phyloP scores from a whole-genome alignment of 805 yeast species.

The Metschnikowia drakensbergensis region DNA sequence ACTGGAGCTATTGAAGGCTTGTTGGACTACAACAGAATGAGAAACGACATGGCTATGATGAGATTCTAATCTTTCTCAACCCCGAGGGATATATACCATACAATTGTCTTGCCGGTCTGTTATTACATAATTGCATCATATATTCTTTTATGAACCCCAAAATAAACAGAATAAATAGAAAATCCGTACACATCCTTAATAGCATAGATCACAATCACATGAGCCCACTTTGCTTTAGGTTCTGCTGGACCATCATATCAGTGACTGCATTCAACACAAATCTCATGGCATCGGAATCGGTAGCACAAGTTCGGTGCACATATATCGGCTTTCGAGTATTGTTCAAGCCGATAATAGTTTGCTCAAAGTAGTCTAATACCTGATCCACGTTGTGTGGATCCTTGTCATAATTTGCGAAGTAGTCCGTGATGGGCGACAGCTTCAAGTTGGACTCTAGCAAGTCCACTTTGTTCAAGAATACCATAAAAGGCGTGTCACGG shows the following conservation, averaged over 20 bases:
- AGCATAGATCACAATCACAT: constrained; percentile 31
- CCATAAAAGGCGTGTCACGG: constrained; percentile 75
- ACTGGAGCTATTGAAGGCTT: constrained; percentile 83
- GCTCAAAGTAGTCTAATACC: constrained; percentile 69
- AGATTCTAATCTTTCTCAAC: constrained; percentile 46
- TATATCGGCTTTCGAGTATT: constrained; percentile 72
- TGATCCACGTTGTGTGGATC: constrained; percentile 56
- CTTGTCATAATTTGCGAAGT: constrained; percentile 78
- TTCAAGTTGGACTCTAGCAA: constrained; percentile 67
- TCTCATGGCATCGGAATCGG: constrained; percentile 84
- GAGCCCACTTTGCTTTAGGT: constrained; percentile 72
- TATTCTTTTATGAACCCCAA: constrained; percentile 12
- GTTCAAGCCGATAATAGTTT: constrained; percentile 60
- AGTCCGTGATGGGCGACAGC: constrained; percentile 60
- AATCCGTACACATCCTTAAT: not conserved
- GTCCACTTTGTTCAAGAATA: constrained; percentile 88
- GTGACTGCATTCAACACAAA: constrained; percentile 91
- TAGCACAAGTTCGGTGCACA: constrained; percentile 92
- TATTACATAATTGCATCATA: constrained; percentile 20
- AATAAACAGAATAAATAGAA: constrained; percentile 8
- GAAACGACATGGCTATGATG: constrained; percentile 87
- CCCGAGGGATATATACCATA: constrained; percentile 4
- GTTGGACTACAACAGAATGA: constrained; percentile 78
- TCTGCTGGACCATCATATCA: constrained; percentile 82
- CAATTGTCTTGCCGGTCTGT: constrained; percentile 11